Base-by-base conservation (phyloP, 2,329 filamentous ascomycete genomes). In the Neopestalotiopsis clavispora region DNA sequence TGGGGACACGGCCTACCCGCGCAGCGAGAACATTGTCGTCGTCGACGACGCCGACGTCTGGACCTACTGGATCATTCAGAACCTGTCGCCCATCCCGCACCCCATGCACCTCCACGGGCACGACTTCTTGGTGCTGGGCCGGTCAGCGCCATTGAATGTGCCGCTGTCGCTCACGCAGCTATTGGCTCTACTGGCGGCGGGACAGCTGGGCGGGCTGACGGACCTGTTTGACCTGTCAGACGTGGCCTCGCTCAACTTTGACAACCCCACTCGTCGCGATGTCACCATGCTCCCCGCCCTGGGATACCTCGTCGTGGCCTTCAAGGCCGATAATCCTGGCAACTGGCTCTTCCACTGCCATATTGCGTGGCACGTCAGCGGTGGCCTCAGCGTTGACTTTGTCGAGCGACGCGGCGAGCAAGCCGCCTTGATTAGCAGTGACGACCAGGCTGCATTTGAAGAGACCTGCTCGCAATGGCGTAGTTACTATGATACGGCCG, bases 271-370 rank as follows among this genome's bases (percentile, higher is more conserved):
- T 0, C 77, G 84, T 1, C 78, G 85, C 17, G 85, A 87, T 70
- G 83, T 82, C 0, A 80, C 82, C 3, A 80, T 83, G 69, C 74
- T 87, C 4, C 82, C 83, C 0, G 77, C 75, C 4, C 77, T 76
- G 34, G 84, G 84, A 0, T 84, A 83, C 75, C 69, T 87, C 6
- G 78, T 83, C 2, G 75, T 87, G 14, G 84, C 81, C 0, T 87
- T 84, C 74, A 72, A 77, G 66, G 80, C 83, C 0, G 81, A 86
- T 71, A 86, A 87, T 67, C 85, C 85, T 0, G 85, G 85, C 6
- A 74, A 79, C 6, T 84, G 83, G 82, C 69, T 66, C 5, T 57
- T 66, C n/a, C 64, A 66, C 52, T 66, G 64, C 49, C 64, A 66
- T 28, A 66, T 66, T 83, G 59, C 71, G 2, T 71, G 69, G 69